Base-by-base conservation (phyloP, 371 early-diverging fungal genomes). In the Chytridiales sp. region DNA sequence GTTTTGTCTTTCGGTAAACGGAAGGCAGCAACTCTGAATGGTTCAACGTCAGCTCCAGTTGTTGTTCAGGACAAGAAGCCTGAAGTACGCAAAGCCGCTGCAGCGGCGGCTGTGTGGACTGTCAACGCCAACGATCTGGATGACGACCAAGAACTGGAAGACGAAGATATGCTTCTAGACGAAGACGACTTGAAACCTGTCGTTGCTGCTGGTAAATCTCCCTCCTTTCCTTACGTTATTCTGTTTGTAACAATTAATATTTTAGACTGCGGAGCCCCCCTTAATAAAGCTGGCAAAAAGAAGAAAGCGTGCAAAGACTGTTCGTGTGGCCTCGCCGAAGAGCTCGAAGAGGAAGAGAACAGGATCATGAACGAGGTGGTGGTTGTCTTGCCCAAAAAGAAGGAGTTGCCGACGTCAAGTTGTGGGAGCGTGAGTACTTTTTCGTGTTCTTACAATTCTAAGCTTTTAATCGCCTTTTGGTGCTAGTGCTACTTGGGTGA, bases 261-360 rank as follows among this genome's bases (percentile, higher is more conserved):
- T 63, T 43, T 24, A 21, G 19, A 44, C n/a, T 6, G 26, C 19
- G 68, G 42, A n/a, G 68, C 61, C 44, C 68, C 68, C 22, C 57
- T 56, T 38, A 46, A 40, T 29, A 51, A 44, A 17, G 47, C 82
- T 54, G 85, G 77, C 51, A 80, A 86, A 31, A 91, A 89, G 71
- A 80, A 85, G 66, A 95, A 94, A 73, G 94, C 97, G 35, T 98
- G 98, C 81, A 96, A 96, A 80, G 90, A 95, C 77, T 98, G 98
- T 72, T 84, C 89, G 11, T 98, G 98, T 69, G 97, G 98, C 6
- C 83, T 88, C 57, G 95, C 95, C 13, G 88, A 90, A 6, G 85
- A 88, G 69, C 68, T 79, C 55, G 85, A 76, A 47, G 67, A 52
- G 9, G 86, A 83, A 47, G 85, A 82, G 42, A 67, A 30, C 24